These are phyloP conservation scores for Aspergillus sp. DNA, from an alignment of 2,329 filamentous ascomycete genomes.

Conservation along the genomic window DNA sequence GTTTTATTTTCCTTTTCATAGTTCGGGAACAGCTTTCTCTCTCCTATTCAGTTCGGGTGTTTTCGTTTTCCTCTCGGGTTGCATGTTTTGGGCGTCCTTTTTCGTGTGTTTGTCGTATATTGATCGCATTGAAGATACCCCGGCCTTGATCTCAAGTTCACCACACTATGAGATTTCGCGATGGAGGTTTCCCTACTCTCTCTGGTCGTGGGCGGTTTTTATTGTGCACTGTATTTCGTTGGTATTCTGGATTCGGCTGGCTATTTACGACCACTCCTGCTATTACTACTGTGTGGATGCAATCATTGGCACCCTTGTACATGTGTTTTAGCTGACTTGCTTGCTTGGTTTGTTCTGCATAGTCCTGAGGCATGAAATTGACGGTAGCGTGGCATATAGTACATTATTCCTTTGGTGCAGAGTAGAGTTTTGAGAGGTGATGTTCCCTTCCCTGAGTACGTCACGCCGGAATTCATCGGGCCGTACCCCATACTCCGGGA, in stretches of 20 bases:
- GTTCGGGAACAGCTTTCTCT: conserved; percentile 3
- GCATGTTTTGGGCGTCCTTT: conserved; percentile 26
- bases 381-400: not conserved
- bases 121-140: conserved; percentile 30
- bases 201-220: conserved; percentile 18
- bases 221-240: not conserved
- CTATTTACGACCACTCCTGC: not conserved
- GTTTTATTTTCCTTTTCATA: conserved; percentile 5
- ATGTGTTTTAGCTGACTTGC: not conserved
- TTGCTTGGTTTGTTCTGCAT: no score
- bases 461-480: no score
- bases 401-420: no score
- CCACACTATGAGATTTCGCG: conserved; percentile 14
- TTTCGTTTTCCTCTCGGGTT: conserved; percentile 7
- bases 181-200: conserved; percentile 15
- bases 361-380: not conserved
- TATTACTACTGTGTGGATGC: not conserved
- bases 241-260: not conserved
- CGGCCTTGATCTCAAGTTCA: conserved; percentile 18
- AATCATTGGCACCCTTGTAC: not conserved
- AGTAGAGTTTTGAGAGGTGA: no score
- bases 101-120: conserved; percentile 2
- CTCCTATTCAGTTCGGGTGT: conserved; percentile 7
- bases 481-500: no score
- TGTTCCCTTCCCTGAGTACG: no score